Conservation (phyloP, 345 rosid species). For the Xanthoceras sorbifolium region DNA sequence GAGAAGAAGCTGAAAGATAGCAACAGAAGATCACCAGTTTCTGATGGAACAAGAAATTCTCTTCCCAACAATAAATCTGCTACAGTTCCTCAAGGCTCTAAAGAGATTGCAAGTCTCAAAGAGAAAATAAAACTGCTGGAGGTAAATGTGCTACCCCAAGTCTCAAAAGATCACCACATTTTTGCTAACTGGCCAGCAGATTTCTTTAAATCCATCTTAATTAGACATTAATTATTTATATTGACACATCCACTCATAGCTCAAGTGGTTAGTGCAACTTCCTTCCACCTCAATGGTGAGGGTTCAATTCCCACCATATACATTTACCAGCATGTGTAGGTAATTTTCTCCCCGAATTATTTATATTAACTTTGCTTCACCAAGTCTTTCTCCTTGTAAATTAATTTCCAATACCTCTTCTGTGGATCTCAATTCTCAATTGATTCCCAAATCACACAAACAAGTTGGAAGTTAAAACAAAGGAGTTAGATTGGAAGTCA, state of each 20-base stretch:
- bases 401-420: not conserved
- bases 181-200: not conserved
- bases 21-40: slow-evolving; percentile 37
- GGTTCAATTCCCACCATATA: too few species aligned
- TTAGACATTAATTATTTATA: not conserved
- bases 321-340: too few species aligned
- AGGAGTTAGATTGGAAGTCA: too few species aligned
- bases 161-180: not conserved
- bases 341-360: too few species aligned
- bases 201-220: not conserved
- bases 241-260: too few species aligned
- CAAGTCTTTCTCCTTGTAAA: not conserved
- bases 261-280: too few species aligned
- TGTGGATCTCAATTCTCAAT: not conserved
- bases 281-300: too few species aligned
- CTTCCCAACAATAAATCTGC: slow-evolving; percentile 48
- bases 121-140: slow-evolving; percentile 61
- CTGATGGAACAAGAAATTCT: slow-evolving; percentile 41
- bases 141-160: slow-evolving; percentile 48
- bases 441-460: not conserved
- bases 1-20: slow-evolving; percentile 66
- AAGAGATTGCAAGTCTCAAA: slow-evolving; percentile 58
- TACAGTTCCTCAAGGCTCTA: slow-evolving; percentile 39
- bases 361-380: not conserved
- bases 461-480: not conserved